Conservation (phyloP, 2,329 filamentous ascomycete genomes). For the Hypomyces rosellus region DNA sequence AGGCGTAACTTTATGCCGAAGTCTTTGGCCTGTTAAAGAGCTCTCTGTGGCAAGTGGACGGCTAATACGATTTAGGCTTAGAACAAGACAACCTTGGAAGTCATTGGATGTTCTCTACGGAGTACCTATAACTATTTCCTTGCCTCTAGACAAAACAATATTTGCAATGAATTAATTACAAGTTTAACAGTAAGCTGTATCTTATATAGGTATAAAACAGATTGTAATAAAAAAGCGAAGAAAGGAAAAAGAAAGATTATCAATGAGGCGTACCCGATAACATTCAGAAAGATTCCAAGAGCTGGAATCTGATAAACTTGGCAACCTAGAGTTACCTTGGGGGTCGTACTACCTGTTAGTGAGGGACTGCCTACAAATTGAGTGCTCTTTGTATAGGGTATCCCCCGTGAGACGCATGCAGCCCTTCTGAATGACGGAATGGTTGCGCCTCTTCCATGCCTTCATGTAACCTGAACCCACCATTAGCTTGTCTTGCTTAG, state of each 20-base stretch:
- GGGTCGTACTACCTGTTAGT: no score
- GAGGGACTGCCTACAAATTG: neutral
- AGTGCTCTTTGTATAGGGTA: neutral
- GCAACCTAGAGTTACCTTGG: neutral
- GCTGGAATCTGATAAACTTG: neutral
- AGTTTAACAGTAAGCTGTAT: neutral
- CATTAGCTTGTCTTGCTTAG: constrained; percentile 3
- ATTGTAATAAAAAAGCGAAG: neutral
- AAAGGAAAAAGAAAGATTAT: neutral
- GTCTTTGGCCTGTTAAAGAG: no score
- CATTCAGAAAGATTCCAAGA: neutral
- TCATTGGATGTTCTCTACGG: no score
- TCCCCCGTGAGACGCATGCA: neutral
- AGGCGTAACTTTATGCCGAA: constrained; percentile 15
- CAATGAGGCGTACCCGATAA: neutral
- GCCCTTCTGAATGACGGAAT: constrained; percentile 16
- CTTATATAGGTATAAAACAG: no score
- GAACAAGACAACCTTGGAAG: no score
- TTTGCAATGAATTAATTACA: neutral
- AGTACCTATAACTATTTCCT: no score
- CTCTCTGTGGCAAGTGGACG: no score
- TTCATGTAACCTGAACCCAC: constrained; percentile 11
- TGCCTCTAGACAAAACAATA: neutral
- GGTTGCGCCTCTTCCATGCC: constrained; percentile 19
- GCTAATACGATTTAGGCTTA: no score